A percentile compares a stretch with the other conserved stretches of the same genome.
phyloP scores from a whole-genome alignment of 371 early-diverging fungal genomes.

The Cokeromyces recurvatus region DNA sequence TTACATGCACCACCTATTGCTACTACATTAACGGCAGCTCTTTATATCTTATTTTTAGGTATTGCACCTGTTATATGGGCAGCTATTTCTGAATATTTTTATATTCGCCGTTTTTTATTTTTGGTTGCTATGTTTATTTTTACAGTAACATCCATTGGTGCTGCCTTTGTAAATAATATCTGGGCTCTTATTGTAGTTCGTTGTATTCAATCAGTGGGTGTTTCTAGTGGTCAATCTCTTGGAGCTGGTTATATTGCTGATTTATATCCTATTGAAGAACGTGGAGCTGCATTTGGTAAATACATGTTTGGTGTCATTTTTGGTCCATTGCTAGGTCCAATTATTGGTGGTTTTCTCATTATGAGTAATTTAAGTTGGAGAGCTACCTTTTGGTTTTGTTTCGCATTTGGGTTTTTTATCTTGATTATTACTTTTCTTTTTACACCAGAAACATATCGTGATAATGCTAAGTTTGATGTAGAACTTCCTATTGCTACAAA shows the following conservation, averaged over 20 bases:
- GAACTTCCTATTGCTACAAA: slow-evolving; percentile 4
- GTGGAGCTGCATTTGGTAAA: slow-evolving; percentile 35
- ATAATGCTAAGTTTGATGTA: slow-evolving; percentile 10
- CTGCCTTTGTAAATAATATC: slow-evolving; percentile 55
- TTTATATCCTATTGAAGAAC: slow-evolving; percentile 21
- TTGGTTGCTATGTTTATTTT: slow-evolving; percentile 56
- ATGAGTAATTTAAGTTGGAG: slow-evolving; percentile 21
- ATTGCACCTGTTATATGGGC: slow-evolving; percentile 65
- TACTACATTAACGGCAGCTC: slow-evolving; percentile 51
- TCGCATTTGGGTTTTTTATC: slow-evolving; percentile 23
- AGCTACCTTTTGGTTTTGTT: slow-evolving; percentile 31
- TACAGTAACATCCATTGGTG: slow-evolving; percentile 61
- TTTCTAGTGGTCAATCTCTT: slow-evolving; percentile 59
- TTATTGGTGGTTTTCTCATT: slow-evolving; percentile 29
- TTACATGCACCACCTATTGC: slow-evolving; percentile 43
- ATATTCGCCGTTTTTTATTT: slow-evolving; percentile 55
- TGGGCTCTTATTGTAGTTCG: slow-evolving; percentile 60
- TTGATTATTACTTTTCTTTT: slow-evolving; percentile 34
- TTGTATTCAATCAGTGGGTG: slow-evolving; percentile 66
- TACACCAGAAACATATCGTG: slow-evolving; percentile 61
- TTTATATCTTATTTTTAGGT: slow-evolving; percentile 55
- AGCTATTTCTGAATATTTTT: slow-evolving; percentile 57
- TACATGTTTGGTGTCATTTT: slow-evolving; percentile 48
- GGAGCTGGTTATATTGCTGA: slow-evolving; percentile 51
- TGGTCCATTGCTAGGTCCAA: slow-evolving; percentile 20